Evolutionary conservation across 2,329 filamentous ascomycete genomes (phyloP).

Genomic region (Daldinia eschscholtzii): DNA sequence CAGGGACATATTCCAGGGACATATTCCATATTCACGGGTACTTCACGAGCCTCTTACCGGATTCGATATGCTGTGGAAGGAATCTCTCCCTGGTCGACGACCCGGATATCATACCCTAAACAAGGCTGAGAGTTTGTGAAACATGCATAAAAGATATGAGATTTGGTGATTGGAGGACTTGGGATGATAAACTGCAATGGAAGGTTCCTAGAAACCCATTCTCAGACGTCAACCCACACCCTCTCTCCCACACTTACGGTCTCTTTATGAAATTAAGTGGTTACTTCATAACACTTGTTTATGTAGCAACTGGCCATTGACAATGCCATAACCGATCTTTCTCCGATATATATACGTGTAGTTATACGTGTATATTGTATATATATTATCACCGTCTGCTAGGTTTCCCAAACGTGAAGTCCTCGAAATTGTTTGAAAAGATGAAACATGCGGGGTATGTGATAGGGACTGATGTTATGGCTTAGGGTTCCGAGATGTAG

Average conservation of each 20-base stretch:
- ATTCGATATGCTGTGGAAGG: constrained; percentile 29
- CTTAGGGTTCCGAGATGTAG: constrained; percentile 8
- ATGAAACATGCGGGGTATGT: constrained; percentile 44
- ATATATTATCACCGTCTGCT: neutral
- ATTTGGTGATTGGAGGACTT: constrained; percentile 27
- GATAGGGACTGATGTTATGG: constrained; percentile 19
- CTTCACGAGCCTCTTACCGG: constrained; percentile 34
- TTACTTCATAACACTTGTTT: neutral
- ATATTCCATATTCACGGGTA: constrained; percentile 5
- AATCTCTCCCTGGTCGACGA: constrained; percentile 24
- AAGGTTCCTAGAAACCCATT: constrained; percentile 40
- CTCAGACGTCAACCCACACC: constrained; percentile 31
- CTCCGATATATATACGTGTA: neutral
- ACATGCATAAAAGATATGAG: constrained; percentile 18
- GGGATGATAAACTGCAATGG: constrained; percentile 23
- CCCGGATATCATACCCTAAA: constrained; percentile 13
- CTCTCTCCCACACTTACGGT: neutral
- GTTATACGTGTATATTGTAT: neutral
- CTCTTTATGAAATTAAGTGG: neutral
- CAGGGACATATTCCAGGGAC: constrained; percentile 11
- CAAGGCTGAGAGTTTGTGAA: constrained; percentile 35
- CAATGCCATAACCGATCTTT: neutral
- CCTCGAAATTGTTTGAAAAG: constrained; percentile 13
- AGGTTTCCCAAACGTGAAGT: constrained; percentile 16
- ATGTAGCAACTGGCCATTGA: neutral